These are phyloP conservation scores for Claviceps monticola DNA, from an alignment of 2,329 filamentous ascomycete genomes.

Conservation along the genomic window DNA sequence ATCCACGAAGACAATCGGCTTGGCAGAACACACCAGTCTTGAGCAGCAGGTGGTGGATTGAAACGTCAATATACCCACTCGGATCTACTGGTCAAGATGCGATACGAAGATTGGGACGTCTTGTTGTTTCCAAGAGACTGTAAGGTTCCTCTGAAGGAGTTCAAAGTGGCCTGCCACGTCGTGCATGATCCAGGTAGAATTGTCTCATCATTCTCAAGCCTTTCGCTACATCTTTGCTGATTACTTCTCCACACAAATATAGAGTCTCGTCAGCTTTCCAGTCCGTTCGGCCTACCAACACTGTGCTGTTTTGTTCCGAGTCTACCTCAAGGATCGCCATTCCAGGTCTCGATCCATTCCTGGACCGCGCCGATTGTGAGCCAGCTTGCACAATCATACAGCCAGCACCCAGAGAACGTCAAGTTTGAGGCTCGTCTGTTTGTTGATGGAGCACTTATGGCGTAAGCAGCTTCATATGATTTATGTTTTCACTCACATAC, in stretches of 20 bases:
- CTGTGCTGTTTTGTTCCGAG: constrained; percentile 61
- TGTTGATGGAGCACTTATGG: constrained; percentile 50
- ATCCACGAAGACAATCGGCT: background rate
- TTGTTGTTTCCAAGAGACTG: constrained; percentile 59
- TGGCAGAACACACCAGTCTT: background rate
- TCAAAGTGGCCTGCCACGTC: constrained; percentile 64
- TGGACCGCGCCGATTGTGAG: constrained; percentile 52
- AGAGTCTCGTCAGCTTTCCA: constrained; percentile 40
- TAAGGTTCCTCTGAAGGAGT: constrained; percentile 65
- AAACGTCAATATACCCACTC: background rate
- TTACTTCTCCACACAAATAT: background rate
- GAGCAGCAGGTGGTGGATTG: background rate
- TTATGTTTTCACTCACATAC: too few species aligned
- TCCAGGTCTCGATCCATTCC: constrained; percentile 61
- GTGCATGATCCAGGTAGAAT: constrained; percentile 34
- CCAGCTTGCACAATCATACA: constrained; percentile 40
- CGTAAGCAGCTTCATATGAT: constrained; percentile 26
- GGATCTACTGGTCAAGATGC: constrained; percentile 39
- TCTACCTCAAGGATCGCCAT: constrained; percentile 40
- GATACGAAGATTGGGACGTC: constrained; percentile 77
- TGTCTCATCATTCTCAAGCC: background rate
- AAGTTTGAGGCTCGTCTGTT: constrained; percentile 54
- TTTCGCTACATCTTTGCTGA: background rate
- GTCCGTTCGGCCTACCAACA: constrained; percentile 41
- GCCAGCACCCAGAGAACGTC: constrained; percentile 40